phyloP scores from a whole-genome alignment of 2,329 filamentous ascomycete genomes.

The Colletotrichum trifolii region DNA sequence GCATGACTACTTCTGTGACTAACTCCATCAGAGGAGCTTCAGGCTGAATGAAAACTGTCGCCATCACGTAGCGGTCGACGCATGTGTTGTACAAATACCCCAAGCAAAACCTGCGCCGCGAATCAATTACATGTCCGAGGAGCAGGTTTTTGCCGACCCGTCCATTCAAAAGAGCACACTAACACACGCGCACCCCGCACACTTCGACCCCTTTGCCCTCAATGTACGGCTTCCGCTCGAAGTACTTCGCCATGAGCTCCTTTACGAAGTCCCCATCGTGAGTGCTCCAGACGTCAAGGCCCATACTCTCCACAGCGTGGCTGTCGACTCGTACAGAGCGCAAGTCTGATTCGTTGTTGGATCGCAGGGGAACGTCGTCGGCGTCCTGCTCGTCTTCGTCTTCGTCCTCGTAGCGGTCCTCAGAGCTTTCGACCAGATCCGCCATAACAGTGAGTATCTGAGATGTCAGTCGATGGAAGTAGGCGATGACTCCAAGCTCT shows the following conservation, averaged over 20 bases:
- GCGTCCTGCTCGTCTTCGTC: constrained; percentile 44
- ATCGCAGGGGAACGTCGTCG: constrained; percentile 43
- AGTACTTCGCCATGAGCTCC: constrained; percentile 73
- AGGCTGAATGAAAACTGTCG: no score
- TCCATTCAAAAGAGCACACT: constrained; percentile 8
- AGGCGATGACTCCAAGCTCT: constrained; percentile 80
- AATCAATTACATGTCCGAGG: neutral
- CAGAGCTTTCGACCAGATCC: constrained; percentile 66
- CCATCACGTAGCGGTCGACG: no score
- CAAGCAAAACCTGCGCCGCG: neutral
- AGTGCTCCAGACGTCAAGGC: constrained; percentile 81
- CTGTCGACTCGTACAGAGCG: constrained; percentile 66
- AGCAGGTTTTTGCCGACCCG: neutral
- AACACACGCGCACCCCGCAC: constrained; percentile 79
- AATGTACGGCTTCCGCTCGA: constrained; percentile 70
- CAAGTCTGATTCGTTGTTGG: constrained; percentile 41
- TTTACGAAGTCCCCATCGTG: constrained; percentile 76
- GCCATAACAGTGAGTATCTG: constrained; percentile 71
- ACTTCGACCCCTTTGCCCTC: constrained; percentile 78
- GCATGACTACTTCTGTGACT: no score
- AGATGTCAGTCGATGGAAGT: constrained; percentile 82
- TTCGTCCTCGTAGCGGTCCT: constrained; percentile 57
- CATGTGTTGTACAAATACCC: no score
- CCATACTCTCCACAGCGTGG: constrained; percentile 76
- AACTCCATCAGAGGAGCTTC: no score